A percentile compares a stretch with the other conserved stretches of the same genome.
These are phyloP conservation scores for Penicillium aurantiogriseum DNA, from an alignment of 2,329 filamentous ascomycete species.

Conservation along the genomic window DNA sequence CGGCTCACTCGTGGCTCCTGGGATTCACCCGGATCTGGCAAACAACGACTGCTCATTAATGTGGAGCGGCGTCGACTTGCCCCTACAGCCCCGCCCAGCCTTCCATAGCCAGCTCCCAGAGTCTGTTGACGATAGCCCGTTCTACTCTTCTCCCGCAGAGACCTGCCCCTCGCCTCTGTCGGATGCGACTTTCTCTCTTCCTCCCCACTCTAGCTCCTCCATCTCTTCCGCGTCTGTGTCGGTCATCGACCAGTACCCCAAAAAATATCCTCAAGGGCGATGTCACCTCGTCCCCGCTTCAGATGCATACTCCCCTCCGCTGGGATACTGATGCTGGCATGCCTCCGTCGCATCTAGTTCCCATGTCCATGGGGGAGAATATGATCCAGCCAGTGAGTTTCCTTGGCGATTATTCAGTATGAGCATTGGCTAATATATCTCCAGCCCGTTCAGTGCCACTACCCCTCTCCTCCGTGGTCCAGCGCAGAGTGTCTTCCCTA, in stretches of 20 bases:
- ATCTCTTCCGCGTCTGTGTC: constrained; percentile 37
- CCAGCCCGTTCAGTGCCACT: constrained; percentile 24
- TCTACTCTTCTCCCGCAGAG: constrained; percentile 44
- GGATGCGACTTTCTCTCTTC: constrained; percentile 36
- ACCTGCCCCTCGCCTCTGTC: constrained; percentile 46
- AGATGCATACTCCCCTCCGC: constrained; percentile 32
- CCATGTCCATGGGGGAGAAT: constrained; percentile 36
- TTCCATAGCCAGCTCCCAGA: constrained; percentile 38
- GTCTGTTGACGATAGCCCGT: constrained; percentile 40
- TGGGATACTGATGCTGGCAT: constrained; percentile 36
- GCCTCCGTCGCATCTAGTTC: constrained; percentile 34
- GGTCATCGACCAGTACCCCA: constrained; percentile 37
- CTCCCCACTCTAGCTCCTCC: constrained; percentile 31
- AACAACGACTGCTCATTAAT: constrained; percentile 33
- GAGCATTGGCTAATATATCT: constrained; percentile 26
- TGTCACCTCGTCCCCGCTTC: constrained; percentile 35
- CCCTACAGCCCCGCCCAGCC: constrained; percentile 30
- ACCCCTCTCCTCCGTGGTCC: constrained; percentile 27
- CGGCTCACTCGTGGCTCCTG: constrained; percentile 36
- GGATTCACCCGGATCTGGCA: constrained; percentile 34
- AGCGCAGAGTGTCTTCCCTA: constrained; percentile 25
- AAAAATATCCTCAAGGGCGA: constrained; percentile 34
- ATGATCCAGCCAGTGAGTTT: constrained; percentile 40
- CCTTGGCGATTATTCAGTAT: constrained; percentile 37
- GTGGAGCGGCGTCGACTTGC: constrained; percentile 40